Base-by-base conservation (phyloP, 208 protist genomes). In the Wallacemonas rigidus region DNA sequence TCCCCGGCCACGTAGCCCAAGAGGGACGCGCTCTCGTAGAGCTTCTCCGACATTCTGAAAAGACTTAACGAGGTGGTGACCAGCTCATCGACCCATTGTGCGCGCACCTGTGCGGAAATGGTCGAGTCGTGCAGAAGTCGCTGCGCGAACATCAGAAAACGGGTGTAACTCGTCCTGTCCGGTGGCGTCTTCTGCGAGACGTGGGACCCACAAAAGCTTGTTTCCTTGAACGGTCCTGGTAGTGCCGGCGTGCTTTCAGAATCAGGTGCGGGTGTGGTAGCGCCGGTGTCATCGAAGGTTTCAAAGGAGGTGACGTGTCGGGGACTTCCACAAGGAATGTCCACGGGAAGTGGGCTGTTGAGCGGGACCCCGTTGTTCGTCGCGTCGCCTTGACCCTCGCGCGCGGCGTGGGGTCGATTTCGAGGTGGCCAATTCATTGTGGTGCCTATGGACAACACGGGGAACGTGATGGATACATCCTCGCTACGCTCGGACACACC, bases 41-140 rank as follows among this genome's bases (percentile, higher is more conserved):
- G 67, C 50, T 45, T 40, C 39, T 56, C 70, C 2, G 76, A 51
- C 45, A 81, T 40, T 35, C 71, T 56, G 50, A 81, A 81, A 14
- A 81, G 77, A 55, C 69, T 61, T 3, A n/a, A 62, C 2, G 60
- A 81, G 8, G 67, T 53, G 2, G 15, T 68, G 38, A 76, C 35
- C 26, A 81, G 55, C 39, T 50, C 77, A 40, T 81, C 77, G 11
- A 81, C 55, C 26, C 51, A 63, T 9, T 39, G 17, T n/a, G 38
- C 44, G 36, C 57, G 17, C 36, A 45, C 38, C 36, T 63, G 36
- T n/a, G 57, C 7, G 17, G 6, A 7, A 9, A 63, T 44, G 39
- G 57, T 44, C 36, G 57, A 38, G 38, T 63, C 57, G 11, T n/a
- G 36, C 17, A 63, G 38, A 11, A 63, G n/a, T 5, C 57, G 57